Percentiles rank a stretch among this genome's conserved stretches.
phyloP scores from a whole-genome alignment of 176 grass and related monocot species.

The Phoenix dactylifera region DNA sequence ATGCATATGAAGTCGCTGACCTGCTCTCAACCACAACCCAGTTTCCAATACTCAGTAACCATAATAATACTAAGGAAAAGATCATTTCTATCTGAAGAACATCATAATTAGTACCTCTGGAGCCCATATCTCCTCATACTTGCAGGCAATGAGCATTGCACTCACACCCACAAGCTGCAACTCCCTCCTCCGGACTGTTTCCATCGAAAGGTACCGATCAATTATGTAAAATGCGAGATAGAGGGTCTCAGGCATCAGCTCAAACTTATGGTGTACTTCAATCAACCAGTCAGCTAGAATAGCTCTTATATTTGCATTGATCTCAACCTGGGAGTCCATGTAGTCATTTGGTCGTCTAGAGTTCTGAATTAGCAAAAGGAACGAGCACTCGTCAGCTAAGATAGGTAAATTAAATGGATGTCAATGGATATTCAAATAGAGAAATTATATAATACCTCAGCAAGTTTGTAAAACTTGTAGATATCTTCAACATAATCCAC shows the following conservation, averaged over 20 bases:
- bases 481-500: too few relatives aligned
- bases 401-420: too few relatives aligned
- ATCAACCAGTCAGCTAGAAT: slow-evolving; percentile 12
- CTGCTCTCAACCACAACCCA: neutral
- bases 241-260: slow-evolving; percentile 6
- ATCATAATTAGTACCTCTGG: neutral
- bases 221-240: slow-evolving; percentile 5
- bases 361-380: slow-evolving; percentile 1
- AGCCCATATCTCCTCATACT: slow-evolving; percentile 17
- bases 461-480: too few relatives aligned
- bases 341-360: neutral
- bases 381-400: too few relatives aligned
- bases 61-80: neutral
- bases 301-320: slow-evolving; percentile 14
- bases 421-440: too few relatives aligned
- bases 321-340: slow-evolving; percentile 13
- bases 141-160: slow-evolving; percentile 12
- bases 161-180: slow-evolving; percentile 7
- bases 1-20: slow-evolving; percentile 9
- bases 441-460: too few relatives aligned
- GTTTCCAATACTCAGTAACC: neutral
- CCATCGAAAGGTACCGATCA: slow-evolving; percentile 7
- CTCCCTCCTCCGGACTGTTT: neutral
- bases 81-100: neutral
- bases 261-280: slow-evolving; percentile 12